Conservation (phyloP, 345 rosid genomes). For the Hibiscus syriacus region DNA sequence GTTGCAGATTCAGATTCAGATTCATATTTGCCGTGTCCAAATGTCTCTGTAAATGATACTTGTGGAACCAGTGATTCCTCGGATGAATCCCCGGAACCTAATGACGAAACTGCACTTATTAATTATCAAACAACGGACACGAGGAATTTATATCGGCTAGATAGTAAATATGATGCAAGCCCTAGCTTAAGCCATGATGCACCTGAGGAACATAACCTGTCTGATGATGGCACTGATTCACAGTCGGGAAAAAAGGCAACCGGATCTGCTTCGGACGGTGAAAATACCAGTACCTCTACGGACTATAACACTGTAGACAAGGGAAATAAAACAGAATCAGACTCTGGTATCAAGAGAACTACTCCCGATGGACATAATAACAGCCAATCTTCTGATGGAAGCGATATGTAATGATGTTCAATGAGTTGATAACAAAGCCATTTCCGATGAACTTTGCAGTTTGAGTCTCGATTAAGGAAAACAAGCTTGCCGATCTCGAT, state of each 20-base stretch:
- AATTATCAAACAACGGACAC: constrained; percentile 17
- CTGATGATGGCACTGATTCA: constrained; percentile 8
- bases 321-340: constrained; percentile 3
- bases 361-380: constrained; percentile 2
- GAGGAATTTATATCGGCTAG: constrained; percentile 12
- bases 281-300: not conserved
- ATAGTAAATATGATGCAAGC: not conserved
- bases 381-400: not conserved
- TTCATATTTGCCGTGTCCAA: not conserved
- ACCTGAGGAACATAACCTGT: constrained; percentile 10
- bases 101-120: constrained; percentile 9
- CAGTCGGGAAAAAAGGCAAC: constrained; percentile 14
- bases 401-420: not conserved
- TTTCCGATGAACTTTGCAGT: not conserved
- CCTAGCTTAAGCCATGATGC: constrained; percentile 3
- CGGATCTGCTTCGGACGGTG: constrained; percentile 11
- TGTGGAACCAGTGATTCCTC: constrained; percentile 18
- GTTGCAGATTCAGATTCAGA: constrained; percentile 4
- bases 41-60: not conserved
- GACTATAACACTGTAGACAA: not conserved
- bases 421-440: not conserved
- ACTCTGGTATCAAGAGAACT: not conserved
- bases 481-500: not conserved
- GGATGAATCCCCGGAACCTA: constrained; percentile 20
- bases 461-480: not conserved